Conservation (phyloP, 192 early-diverging fungal genomes). For the Allomyces macrogynus region DNA sequence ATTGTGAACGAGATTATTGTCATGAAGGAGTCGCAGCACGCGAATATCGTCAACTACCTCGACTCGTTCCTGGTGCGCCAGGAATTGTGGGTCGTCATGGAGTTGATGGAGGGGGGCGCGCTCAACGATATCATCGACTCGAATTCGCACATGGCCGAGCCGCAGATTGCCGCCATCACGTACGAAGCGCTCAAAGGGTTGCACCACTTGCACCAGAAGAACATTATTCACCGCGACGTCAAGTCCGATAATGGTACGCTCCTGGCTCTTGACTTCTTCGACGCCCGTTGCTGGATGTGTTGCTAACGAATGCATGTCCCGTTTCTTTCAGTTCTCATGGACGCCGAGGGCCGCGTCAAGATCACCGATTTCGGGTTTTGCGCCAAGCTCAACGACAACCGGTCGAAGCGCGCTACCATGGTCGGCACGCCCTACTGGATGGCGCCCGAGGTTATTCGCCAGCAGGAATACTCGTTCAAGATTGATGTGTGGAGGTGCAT, state of each 20-base stretch:
- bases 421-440: slow-evolving; percentile 89
- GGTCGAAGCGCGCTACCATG: slow-evolving; percentile 55
- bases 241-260: slow-evolving; percentile 51
- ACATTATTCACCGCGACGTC: slow-evolving; percentile 81
- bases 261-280: too few relatives aligned
- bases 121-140: slow-evolving; percentile 89
- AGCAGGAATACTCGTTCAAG: slow-evolving; percentile 75
- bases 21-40: slow-evolving; percentile 81
- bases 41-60: slow-evolving; percentile 94
- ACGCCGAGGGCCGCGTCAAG: slow-evolving; percentile 2
- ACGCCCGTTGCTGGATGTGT: slow-evolving; percentile 4
- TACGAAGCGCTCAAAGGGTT: slow-evolving; percentile 71
- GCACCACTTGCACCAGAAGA: slow-evolving; percentile 54
- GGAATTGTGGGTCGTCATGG: slow-evolving; percentile 96
- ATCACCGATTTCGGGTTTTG: slow-evolving; percentile 74
- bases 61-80: slow-evolving; percentile 73
- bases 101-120: slow-evolving; percentile 96
- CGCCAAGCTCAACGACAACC: slow-evolving; percentile 47
- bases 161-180: slow-evolving; percentile 84
- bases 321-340: neutral
- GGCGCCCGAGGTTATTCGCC: slow-evolving; percentile 89
- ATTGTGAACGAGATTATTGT: slow-evolving; percentile 82
- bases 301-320: neutral
- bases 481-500: slow-evolving; percentile 71
- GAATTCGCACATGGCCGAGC: slow-evolving; percentile 79